Evolutionary conservation across 2,329 filamentous ascomycete species (phyloP).

Genomic region (Gnomoniopsis sp.): DNA sequence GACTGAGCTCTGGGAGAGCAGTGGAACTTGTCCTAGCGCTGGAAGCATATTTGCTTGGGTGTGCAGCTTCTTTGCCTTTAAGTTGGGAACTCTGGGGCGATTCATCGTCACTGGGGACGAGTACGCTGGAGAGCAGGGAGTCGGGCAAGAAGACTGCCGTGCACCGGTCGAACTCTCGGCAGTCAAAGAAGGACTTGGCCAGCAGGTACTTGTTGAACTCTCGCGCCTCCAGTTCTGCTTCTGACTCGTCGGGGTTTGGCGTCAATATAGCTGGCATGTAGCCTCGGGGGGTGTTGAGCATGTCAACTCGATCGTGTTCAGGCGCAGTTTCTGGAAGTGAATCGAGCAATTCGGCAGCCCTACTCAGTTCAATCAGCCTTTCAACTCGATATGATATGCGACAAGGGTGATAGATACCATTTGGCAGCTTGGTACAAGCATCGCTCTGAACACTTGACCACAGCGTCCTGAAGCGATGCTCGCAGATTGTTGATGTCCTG

Average conservation of each 20-base stretch:
- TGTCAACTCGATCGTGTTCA: conserved; percentile 47
- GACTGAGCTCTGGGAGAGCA: conserved; percentile 63
- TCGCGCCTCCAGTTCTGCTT: conserved; percentile 71
- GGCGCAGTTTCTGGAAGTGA: conserved; percentile 63
- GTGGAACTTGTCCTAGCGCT: conserved; percentile 18
- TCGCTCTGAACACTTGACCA: conserved; percentile 87
- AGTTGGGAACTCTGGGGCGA: conserved; percentile 43
- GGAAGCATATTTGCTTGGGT: conserved; percentile 10
- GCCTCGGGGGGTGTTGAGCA: conserved; percentile 39
- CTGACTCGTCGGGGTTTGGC: conserved; percentile 63
- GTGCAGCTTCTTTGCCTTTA: conserved; percentile 57
- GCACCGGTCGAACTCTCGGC: conserved; percentile 90
- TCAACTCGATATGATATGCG: too few relatives aligned
- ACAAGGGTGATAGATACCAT: conserved; percentile 59
- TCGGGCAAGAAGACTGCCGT: conserved; percentile 85
- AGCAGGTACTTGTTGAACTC: conserved; percentile 83
- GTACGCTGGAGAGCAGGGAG: conserved; percentile 65
- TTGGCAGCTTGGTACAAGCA: conserved; percentile 96
- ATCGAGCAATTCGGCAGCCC: conserved; percentile 91
- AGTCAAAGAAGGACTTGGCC: conserved; percentile 93
- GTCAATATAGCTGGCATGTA: conserved; percentile 47
- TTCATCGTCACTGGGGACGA: conserved; percentile 45
- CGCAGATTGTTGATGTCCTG: conserved; percentile 63
- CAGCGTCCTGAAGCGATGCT: conserved; percentile 75
- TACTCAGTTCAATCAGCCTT: conserved; percentile 33